Evolutionary conservation across 331 rosid genomes (phyloP), one percentile per base, ranked within the genome.

Genomic region (Telfairia occidentalis): DNA sequence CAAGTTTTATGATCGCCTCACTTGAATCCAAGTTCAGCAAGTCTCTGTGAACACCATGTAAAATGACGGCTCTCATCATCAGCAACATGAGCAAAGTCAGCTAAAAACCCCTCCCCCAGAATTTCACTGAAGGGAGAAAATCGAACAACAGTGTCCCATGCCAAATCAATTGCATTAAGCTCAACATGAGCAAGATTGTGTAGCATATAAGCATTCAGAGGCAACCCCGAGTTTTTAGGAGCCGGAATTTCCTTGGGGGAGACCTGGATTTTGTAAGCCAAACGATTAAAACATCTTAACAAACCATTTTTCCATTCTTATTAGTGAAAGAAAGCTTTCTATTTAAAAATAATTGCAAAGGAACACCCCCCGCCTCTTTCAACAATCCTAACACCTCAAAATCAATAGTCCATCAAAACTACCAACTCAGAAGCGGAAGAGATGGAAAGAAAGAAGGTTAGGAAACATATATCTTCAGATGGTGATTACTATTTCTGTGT

Each of bases 61-160:
- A 94, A 91, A 81, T 94, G 98, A 74, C 96, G 92, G 69, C 98
- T 91, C 86, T 94, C 98, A 35, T 94, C 97, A 66, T 94, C 96
- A 63, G 97, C 96, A 49, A 93, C 96, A 77, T 79, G 98, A 89
- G 96, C 90, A 87, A 93, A 93, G 85, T 93, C 98, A 21, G 89
- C 84, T 77, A 91, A 93, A 87, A 93, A 88, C 0, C 89, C 90
- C 78, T 93, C 95, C 77, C 96, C 98, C 13, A 93, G 89, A 82
- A 83, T 54, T 11, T 85, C 92, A 67, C 89, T 82, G 54, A 83
- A 89, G 48, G 91, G 85, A 48, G 97, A 90, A 75, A 91, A 93
- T 18, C 98, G 87, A 75, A 93, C 97, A 52, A 93, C 96, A 63
- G 97, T 93, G 49, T 89, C 98, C 98, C 98, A 91, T 0, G 96